Base-by-base conservation (phyloP, 2,329 filamentous ascomycete genomes). In the Stachybotrys chlorohalonatus region DNA sequence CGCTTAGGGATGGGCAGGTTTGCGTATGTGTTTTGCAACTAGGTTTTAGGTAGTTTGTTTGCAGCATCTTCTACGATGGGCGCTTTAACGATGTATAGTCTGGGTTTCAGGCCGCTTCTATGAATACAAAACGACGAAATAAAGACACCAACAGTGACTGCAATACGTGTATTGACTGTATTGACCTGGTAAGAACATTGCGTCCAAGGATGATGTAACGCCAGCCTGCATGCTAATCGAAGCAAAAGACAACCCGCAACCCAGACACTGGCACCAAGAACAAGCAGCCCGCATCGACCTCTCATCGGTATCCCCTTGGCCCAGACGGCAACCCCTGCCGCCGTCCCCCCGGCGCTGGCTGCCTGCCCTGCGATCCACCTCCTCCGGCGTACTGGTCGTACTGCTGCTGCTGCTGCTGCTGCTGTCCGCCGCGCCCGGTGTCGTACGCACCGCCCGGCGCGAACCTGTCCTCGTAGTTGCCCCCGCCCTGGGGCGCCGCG, bases 371-470 rank as follows among this genome's bases (percentile, higher is more conserved):
- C 36, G 24, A 24, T n/a, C 68, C 68, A 15, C 69, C 70, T 24
- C 69, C 69, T 1, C 67, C 64, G 13, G 68, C 68, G 9, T 66
- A 63, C 53, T 75, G 70, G 54, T 67, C 61, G 13, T 42, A 42
- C 36, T 42, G 36, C 36, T 9, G 13, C 60, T 58, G 31, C 63
- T 39, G 7, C 7, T 39, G 11, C 36, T 42, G 36, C 36, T 42
- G 36, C 36, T 13, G 9, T n/a, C 61, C 62, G 49, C 61, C 60
- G 64, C 59, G 46, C 56, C 60, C 48, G 16, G 39, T 52, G 54
- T 77, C 75, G 57, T 77, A 77, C 64, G 70, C 67, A 3, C 73
- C 75, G 5, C 71, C 73, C 5, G 75, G 73, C 47, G 73, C 73
- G 62, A 75, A 78, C 6, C 75, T 67, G 47, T 76, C 75, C 56